Conservation (phyloP, 2,329 filamentous ascomycete species). For the Cladosporium sp. region DNA sequence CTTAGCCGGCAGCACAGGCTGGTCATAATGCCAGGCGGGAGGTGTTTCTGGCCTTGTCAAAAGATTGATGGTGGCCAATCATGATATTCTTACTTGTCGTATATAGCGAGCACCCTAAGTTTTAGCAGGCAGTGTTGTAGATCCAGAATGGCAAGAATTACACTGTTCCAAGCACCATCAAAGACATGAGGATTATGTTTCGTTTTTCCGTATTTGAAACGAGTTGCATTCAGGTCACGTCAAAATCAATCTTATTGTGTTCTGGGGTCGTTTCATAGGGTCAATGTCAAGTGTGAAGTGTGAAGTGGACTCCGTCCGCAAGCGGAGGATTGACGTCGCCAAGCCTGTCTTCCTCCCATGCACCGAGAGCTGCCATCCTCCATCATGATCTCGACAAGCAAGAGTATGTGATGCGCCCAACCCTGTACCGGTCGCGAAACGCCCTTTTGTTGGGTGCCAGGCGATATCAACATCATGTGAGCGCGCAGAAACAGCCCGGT, state of each 20-base stretch:
- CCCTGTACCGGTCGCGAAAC: slow-evolving; percentile 6
- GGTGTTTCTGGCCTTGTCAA: background rate
- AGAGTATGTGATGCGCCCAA: slow-evolving; percentile 12
- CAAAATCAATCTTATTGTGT: too few species aligned
- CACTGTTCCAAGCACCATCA: too few species aligned
- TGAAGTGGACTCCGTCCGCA: too few species aligned
- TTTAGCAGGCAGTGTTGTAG: background rate
- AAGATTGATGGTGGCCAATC: background rate
- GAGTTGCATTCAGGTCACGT: too few species aligned
- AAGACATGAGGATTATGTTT: too few species aligned
- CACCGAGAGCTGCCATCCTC: background rate
- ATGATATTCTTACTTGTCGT: background rate
- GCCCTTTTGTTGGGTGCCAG: slow-evolving; percentile 1
- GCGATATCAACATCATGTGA: slow-evolving; percentile 11
- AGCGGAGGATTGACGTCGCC: too few species aligned
- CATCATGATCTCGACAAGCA: background rate
- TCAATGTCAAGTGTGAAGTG: too few species aligned
- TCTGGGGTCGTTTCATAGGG: too few species aligned
- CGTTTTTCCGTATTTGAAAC: too few species aligned
- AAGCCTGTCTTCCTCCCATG: too few species aligned
- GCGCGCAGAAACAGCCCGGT: background rate
- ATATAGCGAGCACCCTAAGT: background rate
- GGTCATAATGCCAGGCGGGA: background rate
- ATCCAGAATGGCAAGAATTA: background rate
- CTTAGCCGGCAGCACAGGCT: background rate